These are phyloP conservation scores for Dianthus caryophyllus DNA, from an alignment of 148 eudicot species.

Conservation along the genomic window DNA sequence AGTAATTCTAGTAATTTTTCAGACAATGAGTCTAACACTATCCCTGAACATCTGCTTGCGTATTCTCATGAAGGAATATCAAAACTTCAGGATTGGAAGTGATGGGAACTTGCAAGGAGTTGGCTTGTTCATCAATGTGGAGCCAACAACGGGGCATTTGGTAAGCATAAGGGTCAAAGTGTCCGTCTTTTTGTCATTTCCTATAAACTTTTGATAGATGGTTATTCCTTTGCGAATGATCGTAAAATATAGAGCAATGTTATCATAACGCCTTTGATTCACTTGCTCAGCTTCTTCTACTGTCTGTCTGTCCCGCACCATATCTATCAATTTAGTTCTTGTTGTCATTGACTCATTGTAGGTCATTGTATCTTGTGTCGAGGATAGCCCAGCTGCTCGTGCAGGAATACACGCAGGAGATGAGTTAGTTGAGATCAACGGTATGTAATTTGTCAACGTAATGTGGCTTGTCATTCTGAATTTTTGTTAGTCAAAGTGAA, in stretches of 20 bases:
- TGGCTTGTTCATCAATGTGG: conserved; percentile 73
- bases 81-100: conserved; percentile 87
- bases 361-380: conserved; percentile 80
- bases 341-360: conserved; percentile 29
- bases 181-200: neutral
- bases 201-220: too few relatives aligned
- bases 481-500: too few relatives aligned
- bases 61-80: conserved; percentile 57
- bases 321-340: neutral
- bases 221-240: too few relatives aligned
- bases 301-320: too few relatives aligned
- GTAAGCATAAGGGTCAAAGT: conserved; percentile 31
- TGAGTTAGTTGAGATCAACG: conserved; percentile 83
- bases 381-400: conserved; percentile 87
- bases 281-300: neutral
- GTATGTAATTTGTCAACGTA: conserved; percentile 25
- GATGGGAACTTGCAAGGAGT: conserved; percentile 97
- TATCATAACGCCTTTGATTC: neutral
- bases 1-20: too few relatives aligned
- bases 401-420: conserved; percentile 91
- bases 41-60: too few relatives aligned
- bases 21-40: too few relatives aligned
- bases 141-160: conserved; percentile 81
- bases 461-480: too few relatives aligned
- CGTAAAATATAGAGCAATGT: too few relatives aligned